These are phyloP conservation scores for Beauveria pseudobassiana DNA, from an alignment of 2,329 filamentous ascomycete species.

Conservation along the genomic window DNA sequence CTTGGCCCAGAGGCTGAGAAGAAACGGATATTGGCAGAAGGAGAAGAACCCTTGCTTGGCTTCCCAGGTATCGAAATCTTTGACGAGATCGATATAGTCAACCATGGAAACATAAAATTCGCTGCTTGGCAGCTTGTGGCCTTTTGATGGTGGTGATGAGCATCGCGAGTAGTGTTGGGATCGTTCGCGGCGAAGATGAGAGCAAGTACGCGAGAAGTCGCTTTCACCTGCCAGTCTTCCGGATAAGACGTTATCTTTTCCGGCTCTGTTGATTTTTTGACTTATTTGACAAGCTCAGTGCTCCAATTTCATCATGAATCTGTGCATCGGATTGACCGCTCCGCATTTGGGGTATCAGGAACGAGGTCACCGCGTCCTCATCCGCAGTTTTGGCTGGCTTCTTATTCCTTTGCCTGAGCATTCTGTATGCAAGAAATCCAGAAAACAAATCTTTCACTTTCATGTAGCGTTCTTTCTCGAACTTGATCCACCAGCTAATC, in stretches of 20 bases:
- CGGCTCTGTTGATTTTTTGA: conserved; percentile 49
- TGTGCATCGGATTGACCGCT: conserved; percentile 60
- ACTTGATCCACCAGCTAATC: conserved; percentile 69
- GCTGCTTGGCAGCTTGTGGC: conserved; percentile 68
- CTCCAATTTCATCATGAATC: conserved; percentile 68
- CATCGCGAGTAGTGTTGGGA: conserved; percentile 28
- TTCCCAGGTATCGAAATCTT: conserved; percentile 86
- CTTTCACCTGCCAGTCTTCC: conserved; percentile 86
- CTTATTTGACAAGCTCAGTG: conserved; percentile 39
- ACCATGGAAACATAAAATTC: conserved; percentile 84
- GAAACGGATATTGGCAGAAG: conserved; percentile 89
- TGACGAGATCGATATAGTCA: conserved; percentile 77
- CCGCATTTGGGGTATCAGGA: conserved; percentile 66
- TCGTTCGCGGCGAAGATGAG: conserved; percentile 79
- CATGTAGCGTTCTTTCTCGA: conserved; percentile 60
- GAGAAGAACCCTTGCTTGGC: conserved; percentile 65
- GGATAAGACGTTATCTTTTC: conserved; percentile 56
- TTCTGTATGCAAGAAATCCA: conserved; percentile 73
- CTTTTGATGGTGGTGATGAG: conserved; percentile 28
- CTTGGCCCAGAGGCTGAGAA: conserved; percentile 87
- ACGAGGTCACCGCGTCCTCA: conserved; percentile 53
- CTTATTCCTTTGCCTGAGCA: conserved; percentile 64
- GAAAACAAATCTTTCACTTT: conserved; percentile 69
- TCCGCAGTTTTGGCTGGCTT: conserved; percentile 51
- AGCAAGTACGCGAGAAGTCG: conserved; percentile 71